phyloP scores from a whole-genome alignment of 2,329 filamentous ascomycete species.

The Cadophora gregata region DNA sequence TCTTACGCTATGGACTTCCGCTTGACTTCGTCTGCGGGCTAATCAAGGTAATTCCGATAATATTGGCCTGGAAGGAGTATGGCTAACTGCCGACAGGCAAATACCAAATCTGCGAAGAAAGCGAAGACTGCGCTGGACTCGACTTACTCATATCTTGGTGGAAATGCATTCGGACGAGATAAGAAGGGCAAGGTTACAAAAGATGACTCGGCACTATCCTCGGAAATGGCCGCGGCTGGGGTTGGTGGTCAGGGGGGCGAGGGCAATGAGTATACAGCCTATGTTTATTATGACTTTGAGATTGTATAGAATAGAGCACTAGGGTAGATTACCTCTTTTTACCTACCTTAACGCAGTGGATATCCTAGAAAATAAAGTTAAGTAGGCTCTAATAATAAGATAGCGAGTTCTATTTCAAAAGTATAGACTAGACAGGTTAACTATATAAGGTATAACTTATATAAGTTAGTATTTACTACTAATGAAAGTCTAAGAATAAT shows the following conservation, averaged over 20 bases:
- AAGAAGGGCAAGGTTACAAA: constrained; percentile 92
- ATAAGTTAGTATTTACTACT: no score
- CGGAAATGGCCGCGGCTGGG: constrained; percentile 82
- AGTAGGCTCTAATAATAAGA: no score
- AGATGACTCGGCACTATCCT: constrained; percentile 80
- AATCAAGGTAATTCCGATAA: constrained; percentile 69
- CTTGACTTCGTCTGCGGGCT: constrained; percentile 86
- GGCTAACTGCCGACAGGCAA: constrained; percentile 63
- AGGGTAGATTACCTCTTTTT: no score
- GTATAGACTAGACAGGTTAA: no score
- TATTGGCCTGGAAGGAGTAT: neutral
- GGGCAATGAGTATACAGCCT: constrained; percentile 87
- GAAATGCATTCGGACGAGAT: constrained; percentile 91
- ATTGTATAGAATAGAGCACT: constrained; percentile 55
- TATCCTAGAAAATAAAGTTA: no score
- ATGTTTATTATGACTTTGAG: constrained; percentile 96
- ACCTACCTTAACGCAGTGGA: no score
- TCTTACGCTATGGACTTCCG: constrained; percentile 93
- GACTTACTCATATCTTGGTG: constrained; percentile 88
- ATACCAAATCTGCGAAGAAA: constrained; percentile 80
- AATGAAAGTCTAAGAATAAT: no score
- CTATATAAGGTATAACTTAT: no score
- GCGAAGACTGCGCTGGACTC: constrained; percentile 79
- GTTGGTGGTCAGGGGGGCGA: constrained; percentile 67
- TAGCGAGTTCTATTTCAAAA: no score